Base-by-base conservation (phyloP, 164 flowering plant species). In the Euptelea pleiosperma region DNA sequence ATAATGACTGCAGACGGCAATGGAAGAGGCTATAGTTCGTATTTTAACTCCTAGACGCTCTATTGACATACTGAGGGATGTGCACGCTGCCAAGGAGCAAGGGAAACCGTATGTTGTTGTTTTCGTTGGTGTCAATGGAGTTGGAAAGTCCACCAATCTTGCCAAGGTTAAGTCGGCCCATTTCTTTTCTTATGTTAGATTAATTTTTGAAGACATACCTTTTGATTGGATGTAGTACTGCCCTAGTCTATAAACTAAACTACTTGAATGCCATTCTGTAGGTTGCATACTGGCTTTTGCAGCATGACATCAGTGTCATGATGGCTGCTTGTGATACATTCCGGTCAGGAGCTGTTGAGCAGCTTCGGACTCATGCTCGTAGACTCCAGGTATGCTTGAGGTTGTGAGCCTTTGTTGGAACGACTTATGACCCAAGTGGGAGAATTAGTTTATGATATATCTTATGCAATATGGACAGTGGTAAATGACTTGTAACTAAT, bases 241-340 rank as follows among this genome's bases (percentile, higher is more conserved):
- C 50, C 16, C 41, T 16, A 30, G 3, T n/a, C 39, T 41, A 26
- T 6, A 19, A 24, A 16, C 50, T 31, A 45, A 52, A 34, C 15
- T 28, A 3, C 19, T 14, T 60, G 25, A 40, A 54, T 43, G 5
- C 33, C 24, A 25, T 36, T 45, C 39, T 75, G 63, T 80, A 93
- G 97, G 97, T 93, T 63, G 99, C 99, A 4, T 90, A 90, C 74
- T 93, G 99, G 99, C 97, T 93, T 71, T 75, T 52, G 76, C 97
- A 93, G 78, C 99, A 93, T 57, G 74, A 88, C 12, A 61, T 88
- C 52, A 88, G 78, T 63, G 99, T 93, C 40, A 93, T 88, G 99
- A 88, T 93, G 99, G 99, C 99, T 77, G 97, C 97, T 46, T 93
- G 98, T 70, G 98, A 93, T 64, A 93, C 98, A 36, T 93, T 93